Evolutionary conservation across 495 filamentous ascomycete species (phyloP).

Genomic region (Staphylotrichum longicolle): DNA sequence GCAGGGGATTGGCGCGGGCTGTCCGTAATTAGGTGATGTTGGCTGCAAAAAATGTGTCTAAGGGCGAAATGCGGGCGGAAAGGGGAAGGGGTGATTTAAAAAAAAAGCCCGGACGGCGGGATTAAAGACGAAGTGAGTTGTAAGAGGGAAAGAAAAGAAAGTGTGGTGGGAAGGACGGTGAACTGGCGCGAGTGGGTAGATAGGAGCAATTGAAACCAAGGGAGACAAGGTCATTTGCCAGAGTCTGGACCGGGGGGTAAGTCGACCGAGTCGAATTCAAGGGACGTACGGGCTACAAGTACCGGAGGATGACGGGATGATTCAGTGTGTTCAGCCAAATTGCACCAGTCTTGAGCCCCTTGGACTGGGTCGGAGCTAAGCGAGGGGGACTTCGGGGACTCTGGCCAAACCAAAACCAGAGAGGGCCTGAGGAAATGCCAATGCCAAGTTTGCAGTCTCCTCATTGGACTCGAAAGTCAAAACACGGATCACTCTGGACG

Average conservation of each 20-base stretch:
- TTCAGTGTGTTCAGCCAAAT: conserved; percentile 24
- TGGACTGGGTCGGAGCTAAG: conserved; percentile 11
- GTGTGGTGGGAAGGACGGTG: conserved; percentile 15
- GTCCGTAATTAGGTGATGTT: no score
- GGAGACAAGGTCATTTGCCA: conserved; percentile 22
- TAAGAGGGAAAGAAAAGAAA: conserved; percentile 12
- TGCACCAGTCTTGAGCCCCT: conserved; percentile 17
- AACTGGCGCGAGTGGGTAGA: conserved; percentile 15
- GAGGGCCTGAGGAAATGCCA: no score
- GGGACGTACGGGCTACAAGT: conserved; percentile 2
- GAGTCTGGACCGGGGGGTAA: conserved; percentile 1
- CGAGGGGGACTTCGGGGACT: conserved; percentile 3
- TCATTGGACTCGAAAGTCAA: conserved; percentile 2
- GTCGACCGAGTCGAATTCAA: neutral
- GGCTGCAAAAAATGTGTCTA: no score
- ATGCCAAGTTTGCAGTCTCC: neutral
- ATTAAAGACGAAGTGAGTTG: conserved; percentile 1
- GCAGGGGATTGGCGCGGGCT: no score
- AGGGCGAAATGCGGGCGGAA: no score
- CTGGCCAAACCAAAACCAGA: neutral
- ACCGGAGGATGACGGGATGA: conserved; percentile 16
- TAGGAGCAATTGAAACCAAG: conserved; percentile 22
- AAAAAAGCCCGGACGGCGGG: neutral
- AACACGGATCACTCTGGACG: neutral
- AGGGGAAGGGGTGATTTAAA: neutral